phyloP scores from a whole-genome alignment of 345 rosid species.

The Gossypium sturtianum region DNA sequence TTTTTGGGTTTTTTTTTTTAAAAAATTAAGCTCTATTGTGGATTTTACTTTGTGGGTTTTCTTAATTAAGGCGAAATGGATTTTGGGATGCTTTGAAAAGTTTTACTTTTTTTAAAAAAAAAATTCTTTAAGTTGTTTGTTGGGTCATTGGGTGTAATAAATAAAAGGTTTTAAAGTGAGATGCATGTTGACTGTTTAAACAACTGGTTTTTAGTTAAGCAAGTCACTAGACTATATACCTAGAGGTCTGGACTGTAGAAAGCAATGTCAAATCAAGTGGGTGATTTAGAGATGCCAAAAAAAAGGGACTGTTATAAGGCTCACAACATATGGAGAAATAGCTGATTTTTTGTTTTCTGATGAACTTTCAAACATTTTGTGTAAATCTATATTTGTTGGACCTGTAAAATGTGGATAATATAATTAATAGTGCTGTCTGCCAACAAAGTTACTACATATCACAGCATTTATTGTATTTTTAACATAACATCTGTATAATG shows the following conservation, averaged over 20 bases:
- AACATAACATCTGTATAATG: not conserved
- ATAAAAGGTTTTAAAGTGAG: not conserved
- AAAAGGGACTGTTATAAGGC: not conserved
- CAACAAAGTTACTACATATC: not conserved
- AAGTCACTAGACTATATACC: not conserved
- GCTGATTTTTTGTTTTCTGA: not conserved
- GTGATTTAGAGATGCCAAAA: not conserved
- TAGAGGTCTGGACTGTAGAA: too few species aligned
- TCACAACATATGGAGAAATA: not conserved
- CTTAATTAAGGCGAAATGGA: not conserved
- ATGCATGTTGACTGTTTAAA: not conserved
- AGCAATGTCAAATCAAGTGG: too few species aligned
- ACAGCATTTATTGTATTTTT: not conserved
- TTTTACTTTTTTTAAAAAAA: not conserved
- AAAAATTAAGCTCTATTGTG: not conserved
- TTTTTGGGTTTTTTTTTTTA: not conserved
- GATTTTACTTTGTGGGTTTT: slow-evolving; percentile 1
- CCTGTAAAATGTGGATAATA: not conserved
- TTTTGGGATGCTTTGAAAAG: slow-evolving; percentile 1
- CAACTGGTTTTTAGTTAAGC: not conserved
- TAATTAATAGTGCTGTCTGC: not conserved
- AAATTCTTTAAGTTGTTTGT: not conserved
- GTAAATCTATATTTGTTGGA: not conserved
- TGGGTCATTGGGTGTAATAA: not conserved
- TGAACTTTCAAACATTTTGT: not conserved